These are phyloP conservation scores for Tetracentron sinense DNA, from an alignment of 164 flowering plant species.

Conservation along the genomic window DNA sequence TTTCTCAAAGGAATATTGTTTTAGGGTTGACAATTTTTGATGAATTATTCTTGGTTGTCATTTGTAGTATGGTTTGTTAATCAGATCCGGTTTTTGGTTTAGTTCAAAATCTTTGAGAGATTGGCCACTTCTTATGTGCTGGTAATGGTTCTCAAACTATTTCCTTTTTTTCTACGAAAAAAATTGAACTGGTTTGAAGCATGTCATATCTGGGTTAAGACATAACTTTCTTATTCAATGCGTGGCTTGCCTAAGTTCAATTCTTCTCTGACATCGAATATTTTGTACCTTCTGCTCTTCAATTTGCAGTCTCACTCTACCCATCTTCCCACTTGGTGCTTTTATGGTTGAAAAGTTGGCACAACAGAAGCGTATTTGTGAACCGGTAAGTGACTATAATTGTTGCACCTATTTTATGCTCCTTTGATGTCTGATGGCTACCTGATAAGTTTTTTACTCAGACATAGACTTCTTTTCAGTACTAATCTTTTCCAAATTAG, in stretches of 20 bases:
- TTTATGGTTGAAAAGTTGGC: constrained; percentile 75
- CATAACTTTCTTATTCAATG: neutral
- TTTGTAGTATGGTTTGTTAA: constrained; percentile 89
- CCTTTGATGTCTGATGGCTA: neutral
- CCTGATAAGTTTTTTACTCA: neutral
- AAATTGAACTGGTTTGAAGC: neutral
- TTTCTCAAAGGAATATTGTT: neutral
- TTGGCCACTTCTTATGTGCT: constrained; percentile 97
- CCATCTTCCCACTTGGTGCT: constrained; percentile 69
- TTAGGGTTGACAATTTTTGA: neutral
- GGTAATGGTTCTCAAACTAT: constrained; percentile 42
- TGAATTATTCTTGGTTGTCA: constrained; percentile 13
- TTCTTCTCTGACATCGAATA: constrained; percentile 8
- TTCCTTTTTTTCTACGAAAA: neutral
- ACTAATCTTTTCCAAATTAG: neutral
- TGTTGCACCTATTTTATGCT: neutral
- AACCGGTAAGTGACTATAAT: constrained; percentile 45
- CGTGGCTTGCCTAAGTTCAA: no score
- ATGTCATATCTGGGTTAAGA: neutral
- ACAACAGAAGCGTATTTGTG: constrained; percentile 47
- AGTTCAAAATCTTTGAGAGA: constrained; percentile 78
- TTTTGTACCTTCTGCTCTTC: constrained; percentile 1
- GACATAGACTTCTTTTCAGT: neutral
- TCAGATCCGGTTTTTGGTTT: constrained; percentile 87
- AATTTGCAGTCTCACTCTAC: constrained; percentile 65